Percentiles rank a stretch among this genome's conserved stretches.
Conservation (phyloP, 257 asterid genomes). For the Cinchona pubescens region DNA sequence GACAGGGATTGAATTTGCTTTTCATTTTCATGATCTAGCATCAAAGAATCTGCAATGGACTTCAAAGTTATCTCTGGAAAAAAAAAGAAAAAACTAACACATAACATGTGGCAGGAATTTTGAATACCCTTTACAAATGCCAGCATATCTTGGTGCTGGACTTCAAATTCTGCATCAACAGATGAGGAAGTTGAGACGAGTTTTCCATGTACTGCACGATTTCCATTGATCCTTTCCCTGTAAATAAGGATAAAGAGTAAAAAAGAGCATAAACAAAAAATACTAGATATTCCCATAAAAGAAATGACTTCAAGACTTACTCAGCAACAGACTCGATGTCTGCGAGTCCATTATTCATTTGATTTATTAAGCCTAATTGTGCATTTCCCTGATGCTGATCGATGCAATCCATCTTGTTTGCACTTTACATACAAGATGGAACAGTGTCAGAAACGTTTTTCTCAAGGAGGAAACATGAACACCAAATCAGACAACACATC, state of each 20-base stretch:
- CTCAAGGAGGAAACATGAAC: background rate
- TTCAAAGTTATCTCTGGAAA: background rate
- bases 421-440: constrained; percentile 30
- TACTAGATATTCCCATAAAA: constrained; percentile 1
- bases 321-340: constrained; percentile 37
- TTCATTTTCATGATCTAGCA: constrained; percentile 44
- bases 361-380: constrained; percentile 30
- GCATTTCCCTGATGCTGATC: constrained; percentile 50
- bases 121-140: constrained; percentile 47
- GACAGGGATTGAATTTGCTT: constrained; percentile 43
- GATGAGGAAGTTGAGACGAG: constrained; percentile 47
- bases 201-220: constrained; percentile 36
- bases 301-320: constrained; percentile 41
- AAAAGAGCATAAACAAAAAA: constrained; percentile 1
- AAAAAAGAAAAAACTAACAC: background rate
- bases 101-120: background rate
- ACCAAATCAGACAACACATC: background rate
- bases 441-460: background rate
- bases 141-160: constrained; percentile 32
- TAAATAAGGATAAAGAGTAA: constrained; percentile 12
- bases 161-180: constrained; percentile 38
- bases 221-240: constrained; percentile 49
- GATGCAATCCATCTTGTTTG: constrained; percentile 44
- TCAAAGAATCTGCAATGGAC: constrained; percentile 51
- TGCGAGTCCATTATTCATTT: constrained; percentile 34